A percentile compares a stretch with the other conserved stretches of the same genome.
Conservation (phyloP, 2,329 filamentous ascomycete species). For the Pseudopithomyces chartarum region DNA sequence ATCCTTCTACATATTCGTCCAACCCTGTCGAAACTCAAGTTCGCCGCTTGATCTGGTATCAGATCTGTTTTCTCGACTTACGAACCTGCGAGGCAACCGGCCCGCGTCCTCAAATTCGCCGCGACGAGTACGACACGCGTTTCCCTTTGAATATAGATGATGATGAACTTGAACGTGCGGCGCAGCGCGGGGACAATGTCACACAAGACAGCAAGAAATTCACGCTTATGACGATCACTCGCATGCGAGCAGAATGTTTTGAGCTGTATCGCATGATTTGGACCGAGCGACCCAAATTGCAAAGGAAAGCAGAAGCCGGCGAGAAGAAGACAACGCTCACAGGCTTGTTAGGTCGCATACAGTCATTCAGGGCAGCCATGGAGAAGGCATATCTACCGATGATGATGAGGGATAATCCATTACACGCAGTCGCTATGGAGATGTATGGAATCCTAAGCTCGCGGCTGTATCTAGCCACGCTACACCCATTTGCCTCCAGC, state of each 20-base stretch:
- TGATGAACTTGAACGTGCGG: constrained; percentile 57
- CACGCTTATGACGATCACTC: constrained; percentile 70
- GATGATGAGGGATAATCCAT: constrained; percentile 64
- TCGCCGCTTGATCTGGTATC: constrained; percentile 75
- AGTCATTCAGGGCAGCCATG: constrained; percentile 69
- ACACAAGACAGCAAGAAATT: constrained; percentile 59
- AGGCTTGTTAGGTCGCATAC: constrained; percentile 68
- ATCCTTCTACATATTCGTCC: constrained; percentile 69
- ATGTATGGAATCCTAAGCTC: constrained; percentile 69
- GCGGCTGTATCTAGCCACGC: constrained; percentile 67
- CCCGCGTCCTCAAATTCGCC: constrained; percentile 71
- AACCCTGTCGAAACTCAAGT: constrained; percentile 72
- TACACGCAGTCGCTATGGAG: constrained; percentile 67
- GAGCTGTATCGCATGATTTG: constrained; percentile 74
- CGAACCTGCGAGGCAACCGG: constrained; percentile 76
- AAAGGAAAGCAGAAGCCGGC: constrained; percentile 46
- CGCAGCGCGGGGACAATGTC: constrained; percentile 33
- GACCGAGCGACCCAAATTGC: constrained; percentile 69
- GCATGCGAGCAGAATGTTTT: constrained; percentile 73
- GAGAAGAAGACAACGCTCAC: constrained; percentile 53
- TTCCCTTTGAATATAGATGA: constrained; percentile 75
- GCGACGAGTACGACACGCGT: constrained; percentile 75
- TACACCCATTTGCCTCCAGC: constrained; percentile 69
- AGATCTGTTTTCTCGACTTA: constrained; percentile 77
- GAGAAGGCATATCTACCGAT: constrained; percentile 68